Evolutionary conservation across 352 stramenopile genomes (phyloP).

Genomic region (Globisporangium orthogonon): DNA sequence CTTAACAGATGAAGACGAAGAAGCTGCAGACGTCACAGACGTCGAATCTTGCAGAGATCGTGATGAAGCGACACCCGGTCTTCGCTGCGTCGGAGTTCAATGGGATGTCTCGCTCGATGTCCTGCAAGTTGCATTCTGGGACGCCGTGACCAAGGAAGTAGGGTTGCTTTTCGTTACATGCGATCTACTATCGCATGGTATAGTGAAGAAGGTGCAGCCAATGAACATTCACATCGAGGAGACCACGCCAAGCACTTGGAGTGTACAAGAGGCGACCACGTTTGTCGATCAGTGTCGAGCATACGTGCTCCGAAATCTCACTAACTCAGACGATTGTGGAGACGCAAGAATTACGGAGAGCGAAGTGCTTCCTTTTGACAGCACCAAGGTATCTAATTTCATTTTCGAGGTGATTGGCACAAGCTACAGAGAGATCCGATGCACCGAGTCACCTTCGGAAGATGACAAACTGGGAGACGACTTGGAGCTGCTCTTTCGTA

Average conservation of each 20-base stretch:
- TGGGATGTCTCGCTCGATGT: constrained; percentile 59
- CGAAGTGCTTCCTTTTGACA: constrained; percentile 21
- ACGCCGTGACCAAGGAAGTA: constrained; percentile 43
- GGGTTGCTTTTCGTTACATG: constrained; percentile 40
- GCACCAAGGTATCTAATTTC: constrained; percentile 33
- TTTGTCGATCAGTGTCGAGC: constrained; percentile 50
- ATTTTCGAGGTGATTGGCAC: constrained; percentile 57
- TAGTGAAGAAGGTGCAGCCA: constrained; percentile 12
- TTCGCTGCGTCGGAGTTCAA: constrained; percentile 42
- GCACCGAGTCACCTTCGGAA: constrained; percentile 3
- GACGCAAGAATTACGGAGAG: constrained; percentile 6
- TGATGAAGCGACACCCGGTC: neutral
- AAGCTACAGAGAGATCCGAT: constrained; percentile 41
- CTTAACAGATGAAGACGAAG: constrained; percentile 32
- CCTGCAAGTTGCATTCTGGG: constrained; percentile 64
- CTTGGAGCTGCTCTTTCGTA: constrained; percentile 19
- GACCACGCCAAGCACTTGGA: constrained; percentile 15
- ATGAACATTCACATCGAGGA: no score
- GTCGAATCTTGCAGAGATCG: neutral
- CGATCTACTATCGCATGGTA: constrained; percentile 54
- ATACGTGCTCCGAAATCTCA: constrained; percentile 42
- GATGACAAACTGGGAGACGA: constrained; percentile 19
- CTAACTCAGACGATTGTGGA: constrained; percentile 5
- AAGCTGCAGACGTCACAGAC: neutral
- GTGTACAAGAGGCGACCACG: constrained; percentile 45